Percentiles rank a stretch among this genome's conserved stretches.
Conservation (phyloP, 164 flowering plant species). For the Chloranthus sessilifolius region DNA sequence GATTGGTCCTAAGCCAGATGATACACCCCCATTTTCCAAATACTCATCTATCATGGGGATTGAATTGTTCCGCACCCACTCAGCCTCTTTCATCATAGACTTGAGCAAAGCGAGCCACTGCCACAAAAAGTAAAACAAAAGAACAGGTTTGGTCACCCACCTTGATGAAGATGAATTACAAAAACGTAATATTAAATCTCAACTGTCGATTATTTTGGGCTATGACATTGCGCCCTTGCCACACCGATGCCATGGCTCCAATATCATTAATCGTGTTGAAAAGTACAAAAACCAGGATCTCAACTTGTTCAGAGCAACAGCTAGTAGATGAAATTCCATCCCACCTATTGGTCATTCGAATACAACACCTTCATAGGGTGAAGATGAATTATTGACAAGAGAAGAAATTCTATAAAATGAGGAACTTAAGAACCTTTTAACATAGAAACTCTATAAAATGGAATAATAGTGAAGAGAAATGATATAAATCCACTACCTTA, state of each 20-base stretch:
- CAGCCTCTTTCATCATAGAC: conserved; percentile 30
- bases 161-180: neutral
- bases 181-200: conserved; percentile 17
- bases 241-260: conserved; percentile 42
- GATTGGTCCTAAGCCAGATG: conserved; percentile 32
- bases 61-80: conserved; percentile 18
- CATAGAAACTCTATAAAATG: no score
- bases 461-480: no score
- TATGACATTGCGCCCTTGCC: conserved; percentile 51
- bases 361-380: no score
- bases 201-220: conserved; percentile 53
- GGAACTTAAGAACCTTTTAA: no score
- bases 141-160: neutral
- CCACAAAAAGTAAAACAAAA: neutral
- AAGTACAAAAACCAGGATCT: conserved; percentile 38
- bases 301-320: conserved; percentile 29
- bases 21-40: conserved; percentile 18
- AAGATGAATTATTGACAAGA: no score
- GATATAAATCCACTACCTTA: no score
- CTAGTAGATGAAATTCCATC: conserved; percentile 15
- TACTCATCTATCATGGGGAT: conserved; percentile 28
- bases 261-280: conserved; percentile 49
- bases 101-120: conserved; percentile 29
- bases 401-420: no score
- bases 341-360: conserved; percentile 27